Conservation (phyloP, 129 eudicot genomes). For the Flaveria ramosissima region DNA sequence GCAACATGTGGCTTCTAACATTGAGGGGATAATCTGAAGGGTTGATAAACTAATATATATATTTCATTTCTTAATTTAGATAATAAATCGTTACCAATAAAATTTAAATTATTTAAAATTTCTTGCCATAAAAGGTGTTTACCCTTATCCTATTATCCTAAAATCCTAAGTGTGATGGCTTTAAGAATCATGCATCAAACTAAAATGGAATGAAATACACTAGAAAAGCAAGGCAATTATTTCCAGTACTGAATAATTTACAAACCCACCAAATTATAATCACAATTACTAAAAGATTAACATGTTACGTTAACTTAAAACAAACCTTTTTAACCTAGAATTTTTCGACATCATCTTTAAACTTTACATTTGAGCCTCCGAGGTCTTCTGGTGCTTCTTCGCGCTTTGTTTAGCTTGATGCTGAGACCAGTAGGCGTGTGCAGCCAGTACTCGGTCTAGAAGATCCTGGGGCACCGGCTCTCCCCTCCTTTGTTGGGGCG, state of each 20-base stretch:
- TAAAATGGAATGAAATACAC: conserved; percentile 16
- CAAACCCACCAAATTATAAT: conserved; percentile 41
- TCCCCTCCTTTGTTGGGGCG: conserved; percentile 95
- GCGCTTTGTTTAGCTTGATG: conserved; percentile 79
- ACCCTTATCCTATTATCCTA: background rate
- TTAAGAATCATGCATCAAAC: background rate
- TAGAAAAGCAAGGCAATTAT: conserved; percentile 41
- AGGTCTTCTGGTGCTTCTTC: conserved; percentile 49
- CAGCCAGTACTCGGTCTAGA: conserved; percentile 75
- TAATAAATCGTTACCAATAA: too few relatives aligned
- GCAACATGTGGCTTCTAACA: too few relatives aligned
- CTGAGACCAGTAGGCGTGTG: conserved; percentile 91
- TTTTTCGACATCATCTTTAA: conserved; percentile 38
- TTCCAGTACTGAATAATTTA: conserved; percentile 48
- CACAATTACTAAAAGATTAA: conserved; percentile 7
- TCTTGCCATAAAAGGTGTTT: background rate
- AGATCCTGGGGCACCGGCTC: conserved; percentile 97
- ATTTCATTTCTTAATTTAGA: too few relatives aligned
- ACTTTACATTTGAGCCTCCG: conserved; percentile 41
- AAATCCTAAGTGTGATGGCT: background rate
- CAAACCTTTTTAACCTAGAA: conserved; percentile 24
- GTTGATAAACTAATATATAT: too few relatives aligned
- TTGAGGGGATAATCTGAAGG: too few relatives aligned
- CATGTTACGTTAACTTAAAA: conserved; percentile 20
- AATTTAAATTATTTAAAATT: too few relatives aligned